These are phyloP conservation scores for Agaricus blazei DNA, from an alignment of 768 basidiomycete species.

Conservation along the genomic window DNA sequence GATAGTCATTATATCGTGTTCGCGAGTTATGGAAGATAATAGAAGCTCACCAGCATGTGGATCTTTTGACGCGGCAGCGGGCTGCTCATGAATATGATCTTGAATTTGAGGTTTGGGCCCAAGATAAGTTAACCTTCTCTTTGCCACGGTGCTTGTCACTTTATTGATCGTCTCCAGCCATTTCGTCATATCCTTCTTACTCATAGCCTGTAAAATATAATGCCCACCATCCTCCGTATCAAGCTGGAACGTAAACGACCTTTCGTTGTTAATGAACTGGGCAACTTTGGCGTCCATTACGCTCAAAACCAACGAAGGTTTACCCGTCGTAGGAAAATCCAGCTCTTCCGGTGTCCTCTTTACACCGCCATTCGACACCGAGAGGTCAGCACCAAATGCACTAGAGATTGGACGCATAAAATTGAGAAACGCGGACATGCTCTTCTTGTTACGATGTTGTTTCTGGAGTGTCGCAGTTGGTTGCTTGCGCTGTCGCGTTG, in stretches of 20 bases:
- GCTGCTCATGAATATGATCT: conserved; percentile 66
- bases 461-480: conserved; percentile 47
- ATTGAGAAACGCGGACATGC: conserved; percentile 80
- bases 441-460: conserved; percentile 83
- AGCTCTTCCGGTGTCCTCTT: conserved; percentile 69
- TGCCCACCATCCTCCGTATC: conserved; percentile 86
- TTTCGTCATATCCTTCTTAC: conserved; percentile 63
- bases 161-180: conserved; percentile 76
- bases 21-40: not conserved
- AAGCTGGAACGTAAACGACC: conserved; percentile 79
- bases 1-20: conserved; percentile 4
- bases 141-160: conserved; percentile 68
- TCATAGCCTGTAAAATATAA: conserved; percentile 71
- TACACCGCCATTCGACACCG: conserved; percentile 26
- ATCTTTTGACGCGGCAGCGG: conserved; percentile 57
- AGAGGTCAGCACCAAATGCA: conserved; percentile 68
- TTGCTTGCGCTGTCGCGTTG: conserved; percentile 59
- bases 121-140: conserved; percentile 76
- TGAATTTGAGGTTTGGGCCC: conserved; percentile 72
- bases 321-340: conserved; percentile 67
- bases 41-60: conserved; percentile 62
- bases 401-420: conserved; percentile 88
- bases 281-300: conserved; percentile 68
- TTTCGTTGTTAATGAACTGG: conserved; percentile 71
- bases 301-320: conserved; percentile 71